Percentiles rank a stretch among this genome's conserved stretches.
Conservation (phyloP, 2,329 filamentous ascomycete genomes). For the Diaporthe citrichinensis region DNA sequence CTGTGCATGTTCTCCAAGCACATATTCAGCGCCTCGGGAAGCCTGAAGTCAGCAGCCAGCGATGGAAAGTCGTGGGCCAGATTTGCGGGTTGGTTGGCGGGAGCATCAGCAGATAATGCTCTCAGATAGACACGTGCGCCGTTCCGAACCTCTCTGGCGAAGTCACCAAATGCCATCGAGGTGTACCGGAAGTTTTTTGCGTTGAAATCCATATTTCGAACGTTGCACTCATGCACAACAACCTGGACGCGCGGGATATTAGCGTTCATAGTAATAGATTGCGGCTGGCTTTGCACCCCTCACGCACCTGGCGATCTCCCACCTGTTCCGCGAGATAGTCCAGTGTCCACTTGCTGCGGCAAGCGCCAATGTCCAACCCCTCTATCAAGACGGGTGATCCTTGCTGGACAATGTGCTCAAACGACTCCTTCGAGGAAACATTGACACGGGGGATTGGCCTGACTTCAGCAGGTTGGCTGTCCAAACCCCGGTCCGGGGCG, state of each 20-base stretch:
- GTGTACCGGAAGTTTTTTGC: constrained; percentile 86
- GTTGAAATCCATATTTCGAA: constrained; percentile 82
- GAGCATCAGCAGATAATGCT: constrained; percentile 78
- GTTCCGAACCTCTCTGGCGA: constrained; percentile 71
- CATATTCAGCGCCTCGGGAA: constrained; percentile 73
- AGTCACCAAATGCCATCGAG: constrained; percentile 75
- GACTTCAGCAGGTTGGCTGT: constrained; percentile 41
- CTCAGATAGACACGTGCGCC: constrained; percentile 83
- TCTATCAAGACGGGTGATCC: constrained; percentile 77
- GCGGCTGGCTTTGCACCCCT: background rate
- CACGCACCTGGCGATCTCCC: constrained; percentile 72
- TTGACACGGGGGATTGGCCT: constrained; percentile 64
- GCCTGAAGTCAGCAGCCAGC: constrained; percentile 76
- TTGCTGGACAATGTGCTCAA: constrained; percentile 69
- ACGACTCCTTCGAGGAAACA: constrained; percentile 68
- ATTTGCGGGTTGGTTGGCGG: constrained; percentile 78
- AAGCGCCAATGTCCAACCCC: constrained; percentile 76
- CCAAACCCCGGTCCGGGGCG: constrained; percentile 46
- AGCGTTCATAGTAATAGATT: background rate
- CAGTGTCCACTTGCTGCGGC: constrained; percentile 76
- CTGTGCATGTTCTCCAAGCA: constrained; percentile 78
- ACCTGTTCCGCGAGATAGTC: constrained; percentile 76
- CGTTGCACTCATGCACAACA: constrained; percentile 78
- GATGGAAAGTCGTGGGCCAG: constrained; percentile 79
- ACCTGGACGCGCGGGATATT: constrained; percentile 61